Conservation (phyloP, 2,329 filamentous ascomycete species). For the Elsinoe necatrix region DNA sequence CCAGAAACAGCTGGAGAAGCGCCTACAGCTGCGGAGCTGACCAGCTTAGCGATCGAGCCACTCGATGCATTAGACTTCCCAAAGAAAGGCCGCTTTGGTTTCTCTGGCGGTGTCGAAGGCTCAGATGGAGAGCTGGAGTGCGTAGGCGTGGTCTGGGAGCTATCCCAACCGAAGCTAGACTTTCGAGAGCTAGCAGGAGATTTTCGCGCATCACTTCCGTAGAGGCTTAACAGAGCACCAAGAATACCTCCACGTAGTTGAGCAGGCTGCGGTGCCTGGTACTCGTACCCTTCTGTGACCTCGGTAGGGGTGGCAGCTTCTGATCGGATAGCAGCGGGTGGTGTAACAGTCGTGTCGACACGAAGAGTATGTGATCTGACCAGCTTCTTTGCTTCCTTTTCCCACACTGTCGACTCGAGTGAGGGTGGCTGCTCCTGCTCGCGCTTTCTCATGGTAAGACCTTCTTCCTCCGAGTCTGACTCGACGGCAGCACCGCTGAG, state of each 20-base stretch:
- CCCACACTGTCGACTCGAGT: conserved; percentile 16
- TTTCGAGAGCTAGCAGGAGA: conserved; percentile 14
- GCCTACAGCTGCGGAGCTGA: conserved; percentile 38
- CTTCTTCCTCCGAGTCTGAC: conserved; percentile 27
- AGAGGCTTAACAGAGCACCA: conserved; percentile 62
- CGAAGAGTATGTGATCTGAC: conserved; percentile 34
- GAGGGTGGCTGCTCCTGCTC: conserved; percentile 15
- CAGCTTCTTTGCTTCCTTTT: conserved; percentile 38
- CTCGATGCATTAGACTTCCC: conserved; percentile 30
- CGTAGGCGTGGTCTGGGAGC: conserved; percentile 28
- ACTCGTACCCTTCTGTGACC: conserved; percentile 45
- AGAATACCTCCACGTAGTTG: conserved; percentile 67
- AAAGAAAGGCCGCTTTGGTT: conserved; percentile 32
- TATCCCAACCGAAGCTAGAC: conserved; percentile 17
- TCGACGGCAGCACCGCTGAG: conserved; percentile 21
- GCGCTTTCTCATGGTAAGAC: not conserved
- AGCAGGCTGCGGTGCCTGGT: conserved; percentile 58
- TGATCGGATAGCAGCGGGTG: conserved; percentile 31
- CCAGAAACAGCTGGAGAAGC: conserved; percentile 34
- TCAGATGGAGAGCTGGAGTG: conserved; percentile 35
- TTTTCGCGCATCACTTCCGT: conserved; percentile 36
- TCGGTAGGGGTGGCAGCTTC: conserved; percentile 42
- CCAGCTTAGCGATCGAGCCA: conserved; percentile 36
- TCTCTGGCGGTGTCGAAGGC: conserved; percentile 18
- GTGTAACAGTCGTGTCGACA: conserved; percentile 18